Base-by-base conservation (phyloP, 345 rosid genomes). In the Raphanus sativus region DNA sequence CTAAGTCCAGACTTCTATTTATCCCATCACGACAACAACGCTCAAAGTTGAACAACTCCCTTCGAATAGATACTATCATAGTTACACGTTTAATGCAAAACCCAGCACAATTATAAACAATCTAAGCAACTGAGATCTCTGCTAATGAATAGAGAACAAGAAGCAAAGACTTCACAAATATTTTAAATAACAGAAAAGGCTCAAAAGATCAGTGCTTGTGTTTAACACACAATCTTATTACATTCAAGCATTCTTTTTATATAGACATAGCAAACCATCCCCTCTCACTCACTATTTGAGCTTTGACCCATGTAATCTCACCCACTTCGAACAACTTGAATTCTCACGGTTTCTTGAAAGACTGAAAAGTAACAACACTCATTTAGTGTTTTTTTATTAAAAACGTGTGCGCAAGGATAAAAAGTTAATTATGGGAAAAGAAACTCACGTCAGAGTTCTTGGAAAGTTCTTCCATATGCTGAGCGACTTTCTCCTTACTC, bases 401-500 rank as follows among this genome's bases (percentile, higher is more conserved):
- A 38, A 26, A 21, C 21, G 21, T 21, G 21, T 21, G 21, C 21
- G 21, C 21, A 21, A 21, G 21, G 21, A 21, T 21, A 21, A 33
- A 38, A 26, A 48, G 1, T 5, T 17, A 0, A 0, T 25, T 1
- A 10, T 15, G 1, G 24, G 25, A 42, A 26, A 40, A 29, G 21
- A 38, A 29, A 65, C 81, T 42, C 25, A 77, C 81, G 11, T 87
- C 90, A 0, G 80, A 42, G 69, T 84, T 84, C 74, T 85, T 85
- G 0, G 91, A 76, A 15, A 89, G 0, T 17, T 89, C 90, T 74
- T 87, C 87, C 70, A 89, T 26, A 50, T 82, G 89, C 76, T 89
- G 92, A 1, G 89, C 84, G 5, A 89, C 66, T 74, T 87, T 89
- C 75, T 84, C 79, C 74, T 45, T 85, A 82, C 81, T 89, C 76